Conservation (phyloP, 2,329 filamentous ascomycete species). For the Aureobasidium namibiae region DNA sequence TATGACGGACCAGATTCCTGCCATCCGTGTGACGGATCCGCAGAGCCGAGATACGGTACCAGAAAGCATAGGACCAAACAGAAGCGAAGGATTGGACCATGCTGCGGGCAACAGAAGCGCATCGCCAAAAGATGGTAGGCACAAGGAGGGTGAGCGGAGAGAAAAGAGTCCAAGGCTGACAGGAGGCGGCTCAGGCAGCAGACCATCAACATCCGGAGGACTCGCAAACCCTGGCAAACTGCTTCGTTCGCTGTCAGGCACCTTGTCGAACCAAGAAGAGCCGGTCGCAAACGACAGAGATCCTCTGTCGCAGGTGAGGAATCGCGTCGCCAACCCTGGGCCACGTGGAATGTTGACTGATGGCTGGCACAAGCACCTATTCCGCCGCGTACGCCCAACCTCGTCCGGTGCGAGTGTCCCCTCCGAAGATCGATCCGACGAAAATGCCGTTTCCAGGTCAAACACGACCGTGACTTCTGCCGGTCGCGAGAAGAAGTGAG, state of each 20-base stretch:
- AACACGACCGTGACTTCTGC: constrained; percentile 11
- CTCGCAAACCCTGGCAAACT: constrained; percentile 6
- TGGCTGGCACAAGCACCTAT: constrained; percentile 39
- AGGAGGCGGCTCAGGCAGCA: constrained; percentile 2
- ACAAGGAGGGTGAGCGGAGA: neutral
- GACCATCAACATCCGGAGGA: neutral
- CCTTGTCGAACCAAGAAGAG: constrained; percentile 8
- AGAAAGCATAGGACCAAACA: constrained; percentile 4
- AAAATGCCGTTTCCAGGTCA: constrained; percentile 3
- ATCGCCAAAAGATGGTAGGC: constrained; percentile 10
- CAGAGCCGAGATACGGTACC: constrained; percentile 27
- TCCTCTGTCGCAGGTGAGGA: constrained; percentile 58
- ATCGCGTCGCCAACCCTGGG: constrained; percentile 10
- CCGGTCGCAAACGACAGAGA: constrained; percentile 39
- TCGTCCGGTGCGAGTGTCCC: constrained; percentile 25
- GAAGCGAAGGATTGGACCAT: constrained; percentile 4
- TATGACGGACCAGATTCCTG: constrained; percentile 33
- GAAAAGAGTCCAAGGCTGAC: neutral
- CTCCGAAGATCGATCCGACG: constrained; percentile 38
- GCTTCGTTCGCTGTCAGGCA: constrained; percentile 17
- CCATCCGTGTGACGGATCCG: constrained; percentile 38
- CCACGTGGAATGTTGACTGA: constrained; percentile 7
- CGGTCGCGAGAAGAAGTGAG: constrained; percentile 11
- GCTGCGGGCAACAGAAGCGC: constrained; percentile 19
- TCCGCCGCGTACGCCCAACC: constrained; percentile 47